Percentiles rank a stretch among this genome's conserved stretches.
Evolutionary conservation across 2,329 filamentous ascomycete genomes (phyloP).

Genomic region (Talaromyces sp.): DNA sequence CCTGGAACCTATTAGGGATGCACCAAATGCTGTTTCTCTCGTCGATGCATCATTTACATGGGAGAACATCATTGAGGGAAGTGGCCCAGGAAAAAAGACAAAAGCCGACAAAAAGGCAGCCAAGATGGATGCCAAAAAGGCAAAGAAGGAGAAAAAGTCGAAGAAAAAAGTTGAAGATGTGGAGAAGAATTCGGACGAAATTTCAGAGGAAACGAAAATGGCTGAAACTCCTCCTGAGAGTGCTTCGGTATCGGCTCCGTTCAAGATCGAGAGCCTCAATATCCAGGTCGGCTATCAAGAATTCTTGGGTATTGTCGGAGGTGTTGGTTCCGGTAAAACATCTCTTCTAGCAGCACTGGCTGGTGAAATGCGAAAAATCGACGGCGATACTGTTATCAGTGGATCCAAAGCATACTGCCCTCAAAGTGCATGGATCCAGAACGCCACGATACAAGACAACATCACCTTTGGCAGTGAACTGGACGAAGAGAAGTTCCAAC

Average conservation of each 20-base stretch:
- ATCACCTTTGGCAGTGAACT: slow-evolving; percentile 67
- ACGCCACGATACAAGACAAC: slow-evolving; percentile 71
- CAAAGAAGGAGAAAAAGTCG: slow-evolving; percentile 5
- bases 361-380: slow-evolving; percentile 55
- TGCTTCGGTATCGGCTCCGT: slow-evolving; percentile 18
- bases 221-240: not conserved
- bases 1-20: slow-evolving; percentile 49
- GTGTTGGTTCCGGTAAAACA: slow-evolving; percentile 64
- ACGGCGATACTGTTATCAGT: slow-evolving; percentile 4
- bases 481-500: slow-evolving; percentile 17
- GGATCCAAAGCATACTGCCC: slow-evolving; percentile 50
- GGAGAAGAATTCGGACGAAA: not conserved
- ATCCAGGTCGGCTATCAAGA: slow-evolving; percentile 23
- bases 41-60: slow-evolving; percentile 73
- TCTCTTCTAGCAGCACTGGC: slow-evolving; percentile 67
- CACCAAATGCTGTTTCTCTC: slow-evolving; percentile 58
- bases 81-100: not conserved
- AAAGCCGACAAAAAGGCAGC: slow-evolving; percentile 9
- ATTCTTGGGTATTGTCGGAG: slow-evolving; percentile 24
- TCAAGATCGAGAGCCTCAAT: slow-evolving; percentile 27
- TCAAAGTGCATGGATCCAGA: slow-evolving; percentile 88
- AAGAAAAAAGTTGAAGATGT: not conserved
- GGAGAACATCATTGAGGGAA: slow-evolving; percentile 48
- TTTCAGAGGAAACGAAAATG: not conserved
- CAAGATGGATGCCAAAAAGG: slow-evolving; percentile 3